Evolutionary conservation across 768 basidiomycete species (phyloP).

Genomic region (Rhizopogon sp.): DNA sequence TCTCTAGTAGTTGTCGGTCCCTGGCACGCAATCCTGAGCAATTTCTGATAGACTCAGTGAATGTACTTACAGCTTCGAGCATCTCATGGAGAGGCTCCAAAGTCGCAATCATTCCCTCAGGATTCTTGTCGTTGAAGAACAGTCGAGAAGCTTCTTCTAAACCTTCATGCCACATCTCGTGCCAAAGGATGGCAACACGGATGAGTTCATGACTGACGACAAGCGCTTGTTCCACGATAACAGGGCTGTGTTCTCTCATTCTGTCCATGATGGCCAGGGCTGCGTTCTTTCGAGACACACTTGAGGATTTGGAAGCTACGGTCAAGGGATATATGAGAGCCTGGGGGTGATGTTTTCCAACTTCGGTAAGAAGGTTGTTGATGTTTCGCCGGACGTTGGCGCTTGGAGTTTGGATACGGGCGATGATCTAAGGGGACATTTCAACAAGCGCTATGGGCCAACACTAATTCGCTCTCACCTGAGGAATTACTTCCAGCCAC

Average conservation of each 20-base stretch:
- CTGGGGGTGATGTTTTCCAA: slow-evolving; percentile 96
- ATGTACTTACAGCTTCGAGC: slow-evolving; percentile 69
- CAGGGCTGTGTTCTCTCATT: slow-evolving; percentile 87
- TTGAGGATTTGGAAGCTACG: slow-evolving; percentile 95
- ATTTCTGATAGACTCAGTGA: not conserved
- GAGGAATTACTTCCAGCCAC: slow-evolving; percentile 98
- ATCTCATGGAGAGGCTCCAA: slow-evolving; percentile 91
- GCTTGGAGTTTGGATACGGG: slow-evolving; percentile 94
- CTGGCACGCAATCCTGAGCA: slow-evolving; percentile 32
- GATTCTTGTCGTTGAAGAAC: slow-evolving; percentile 96
- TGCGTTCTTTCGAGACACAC: slow-evolving; percentile 71
- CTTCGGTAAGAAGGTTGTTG: slow-evolving; percentile 80
- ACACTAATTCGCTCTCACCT: slow-evolving; percentile 44
- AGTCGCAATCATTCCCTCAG: slow-evolving; percentile 93
- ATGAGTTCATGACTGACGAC: slow-evolving; percentile 93
- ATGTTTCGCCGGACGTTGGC: slow-evolving; percentile 84
- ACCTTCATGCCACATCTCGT: slow-evolving; percentile 98
- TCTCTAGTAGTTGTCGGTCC: slow-evolving; percentile 93
- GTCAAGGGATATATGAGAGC: slow-evolving; percentile 94
- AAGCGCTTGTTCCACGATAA: slow-evolving; percentile 83
- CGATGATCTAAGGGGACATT: slow-evolving; percentile 70
- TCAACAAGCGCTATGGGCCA: not conserved
- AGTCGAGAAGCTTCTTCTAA: slow-evolving; percentile 95
- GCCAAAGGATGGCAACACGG: slow-evolving; percentile 97
- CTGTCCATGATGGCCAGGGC: slow-evolving; percentile 85